phyloP scores from a whole-genome alignment of 345 rosid genomes.

The Cardamine resedifolia region DNA sequence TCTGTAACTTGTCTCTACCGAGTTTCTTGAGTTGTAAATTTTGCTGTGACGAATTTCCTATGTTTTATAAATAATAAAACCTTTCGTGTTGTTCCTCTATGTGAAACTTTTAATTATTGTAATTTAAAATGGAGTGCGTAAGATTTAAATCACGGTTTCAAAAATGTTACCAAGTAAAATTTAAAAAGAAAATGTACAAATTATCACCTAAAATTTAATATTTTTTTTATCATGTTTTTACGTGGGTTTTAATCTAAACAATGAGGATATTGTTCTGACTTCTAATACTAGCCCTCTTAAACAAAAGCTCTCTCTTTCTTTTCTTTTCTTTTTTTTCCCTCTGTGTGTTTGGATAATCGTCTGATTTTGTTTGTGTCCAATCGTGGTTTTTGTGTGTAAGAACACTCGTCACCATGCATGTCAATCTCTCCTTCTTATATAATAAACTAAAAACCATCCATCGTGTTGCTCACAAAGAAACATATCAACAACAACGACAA shows the following conservation, averaged over 20 bases:
- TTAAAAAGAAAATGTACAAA: no score
- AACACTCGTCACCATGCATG: conserved; percentile 49
- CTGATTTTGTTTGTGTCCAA: neutral
- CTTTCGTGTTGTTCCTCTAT: neutral
- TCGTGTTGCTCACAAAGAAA: neutral
- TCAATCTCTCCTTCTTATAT: conserved; percentile 17
- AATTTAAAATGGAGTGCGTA: no score
- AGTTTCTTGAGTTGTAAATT: conserved; percentile 27
- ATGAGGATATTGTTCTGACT: no score
- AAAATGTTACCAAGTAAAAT: no score
- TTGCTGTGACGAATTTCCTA: neutral
- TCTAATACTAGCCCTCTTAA: no score
- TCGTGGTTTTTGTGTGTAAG: neutral
- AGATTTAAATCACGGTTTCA: no score
- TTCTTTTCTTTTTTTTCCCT: no score
- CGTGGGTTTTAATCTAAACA: no score
- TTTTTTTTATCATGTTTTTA: no score
- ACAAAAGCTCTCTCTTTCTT: no score
- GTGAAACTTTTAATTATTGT: no score
- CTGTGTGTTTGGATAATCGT: neutral
- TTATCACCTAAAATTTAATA: no score
- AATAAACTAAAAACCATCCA: conserved; percentile 14
- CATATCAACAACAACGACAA: neutral
- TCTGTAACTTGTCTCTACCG: neutral
- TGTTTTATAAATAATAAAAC: conserved; percentile 20